phyloP scores from a whole-genome alignment of 345 rosid genomes.

The Euphorbia tirucalli region DNA sequence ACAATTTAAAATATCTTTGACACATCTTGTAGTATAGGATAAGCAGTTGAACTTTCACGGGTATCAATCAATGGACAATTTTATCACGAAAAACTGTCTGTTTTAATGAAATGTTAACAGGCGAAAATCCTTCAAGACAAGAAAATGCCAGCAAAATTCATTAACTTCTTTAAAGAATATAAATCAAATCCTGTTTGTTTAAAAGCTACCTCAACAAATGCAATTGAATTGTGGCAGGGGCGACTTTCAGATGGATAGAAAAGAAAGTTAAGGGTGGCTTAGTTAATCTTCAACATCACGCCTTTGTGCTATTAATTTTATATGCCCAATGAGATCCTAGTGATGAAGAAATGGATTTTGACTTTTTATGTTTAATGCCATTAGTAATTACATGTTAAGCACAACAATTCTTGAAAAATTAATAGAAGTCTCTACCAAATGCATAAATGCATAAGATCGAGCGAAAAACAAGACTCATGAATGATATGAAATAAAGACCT shows the following conservation, averaged over 20 bases:
- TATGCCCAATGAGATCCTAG: background rate
- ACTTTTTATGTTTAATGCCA: background rate
- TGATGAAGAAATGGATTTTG: background rate
- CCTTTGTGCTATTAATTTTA: background rate
- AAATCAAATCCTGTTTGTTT: background rate
- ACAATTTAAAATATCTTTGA: too few species aligned
- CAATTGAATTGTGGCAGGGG: background rate
- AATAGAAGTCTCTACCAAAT: background rate
- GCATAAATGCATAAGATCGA: slow-evolving; percentile 4
- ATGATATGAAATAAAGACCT: slow-evolving; percentile 13
- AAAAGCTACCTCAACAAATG: background rate
- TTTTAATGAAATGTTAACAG: background rate
- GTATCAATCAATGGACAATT: background rate
- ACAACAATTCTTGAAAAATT: background rate
- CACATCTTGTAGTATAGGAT: too few species aligned
- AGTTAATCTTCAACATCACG: background rate
- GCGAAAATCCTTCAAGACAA: background rate
- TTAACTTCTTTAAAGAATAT: too few species aligned
- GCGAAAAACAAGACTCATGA: background rate
- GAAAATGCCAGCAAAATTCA: background rate
- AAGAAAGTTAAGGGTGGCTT: background rate
- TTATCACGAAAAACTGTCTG: background rate
- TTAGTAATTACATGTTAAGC: too few species aligned
- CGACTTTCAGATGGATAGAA: background rate
- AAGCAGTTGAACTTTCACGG: too few species aligned